Evolutionary conservation across 2,329 filamentous ascomycete species (phyloP).

Genomic region (Colletotrichum caudatum): DNA sequence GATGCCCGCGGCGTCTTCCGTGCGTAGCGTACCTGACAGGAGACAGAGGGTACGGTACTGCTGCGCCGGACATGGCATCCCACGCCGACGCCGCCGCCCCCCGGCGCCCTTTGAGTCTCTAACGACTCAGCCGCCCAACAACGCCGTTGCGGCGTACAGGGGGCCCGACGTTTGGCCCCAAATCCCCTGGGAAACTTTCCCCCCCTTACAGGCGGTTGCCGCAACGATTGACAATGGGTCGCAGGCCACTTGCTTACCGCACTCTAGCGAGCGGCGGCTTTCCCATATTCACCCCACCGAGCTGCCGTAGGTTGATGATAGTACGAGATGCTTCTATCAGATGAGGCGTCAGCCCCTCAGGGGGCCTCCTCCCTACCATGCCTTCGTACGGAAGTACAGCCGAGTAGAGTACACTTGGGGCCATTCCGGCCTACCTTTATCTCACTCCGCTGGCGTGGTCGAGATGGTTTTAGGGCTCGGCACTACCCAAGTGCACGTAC

Average conservation of each 20-base stretch:
- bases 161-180: constrained; percentile 25
- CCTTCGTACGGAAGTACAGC: too few species aligned
- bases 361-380: neutral
- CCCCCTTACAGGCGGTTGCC: constrained; percentile 37
- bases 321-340: constrained; percentile 17
- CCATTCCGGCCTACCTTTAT: too few species aligned
- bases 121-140: constrained; percentile 13
- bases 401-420: neutral
- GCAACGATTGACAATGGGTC: constrained; percentile 26
- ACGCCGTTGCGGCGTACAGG: constrained; percentile 29
- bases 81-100: constrained; percentile 22
- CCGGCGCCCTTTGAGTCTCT: neutral
- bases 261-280: constrained; percentile 1
- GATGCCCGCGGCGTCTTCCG: neutral
- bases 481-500: constrained; percentile 17
- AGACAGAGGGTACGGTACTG: neutral
- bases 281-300: constrained; percentile 7
- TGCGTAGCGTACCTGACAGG: constrained; percentile 5
- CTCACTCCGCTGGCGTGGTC: constrained; percentile 7
- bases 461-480: constrained; percentile 12
- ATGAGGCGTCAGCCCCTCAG: constrained; percentile 25
- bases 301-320: constrained; percentile 13
- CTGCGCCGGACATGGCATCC: neutral
- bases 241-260: constrained; percentile 2
- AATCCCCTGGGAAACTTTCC: constrained; percentile 16